phyloP scores from a whole-genome alignment of 345 rosid genomes.

The Tarenaya hassleriana region DNA sequence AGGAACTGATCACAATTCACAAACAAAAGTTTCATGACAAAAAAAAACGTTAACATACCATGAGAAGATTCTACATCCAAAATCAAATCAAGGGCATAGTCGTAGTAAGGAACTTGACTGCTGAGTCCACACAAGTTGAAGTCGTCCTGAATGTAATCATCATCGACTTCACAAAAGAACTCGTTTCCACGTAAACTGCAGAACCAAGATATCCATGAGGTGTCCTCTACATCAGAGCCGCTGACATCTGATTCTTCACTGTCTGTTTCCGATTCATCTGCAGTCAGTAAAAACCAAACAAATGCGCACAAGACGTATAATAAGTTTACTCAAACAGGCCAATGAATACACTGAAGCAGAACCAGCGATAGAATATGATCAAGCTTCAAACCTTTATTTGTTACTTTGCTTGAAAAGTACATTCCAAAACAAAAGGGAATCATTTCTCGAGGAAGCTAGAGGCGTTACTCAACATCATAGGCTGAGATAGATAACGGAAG shows the following conservation, averaged over 20 bases:
- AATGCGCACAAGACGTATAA: constrained; percentile 2
- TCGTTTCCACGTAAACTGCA: constrained; percentile 88
- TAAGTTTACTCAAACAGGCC: background rate
- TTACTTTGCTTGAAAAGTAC: too few relatives aligned
- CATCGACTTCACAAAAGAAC: constrained; percentile 97
- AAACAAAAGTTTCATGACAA: background rate
- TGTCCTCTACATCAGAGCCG: constrained; percentile 92
- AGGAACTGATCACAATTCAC: constrained; percentile 1
- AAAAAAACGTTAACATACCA: constrained; percentile 35
- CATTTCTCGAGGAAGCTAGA: background rate
- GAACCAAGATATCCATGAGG: constrained; percentile 94
- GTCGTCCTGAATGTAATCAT: constrained; percentile 92
- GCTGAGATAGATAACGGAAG: background rate
- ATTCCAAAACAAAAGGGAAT: too few relatives aligned
- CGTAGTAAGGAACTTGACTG: constrained; percentile 84
- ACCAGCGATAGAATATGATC: too few relatives aligned
- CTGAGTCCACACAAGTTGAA: constrained; percentile 91
- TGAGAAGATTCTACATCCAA: constrained; percentile 94
- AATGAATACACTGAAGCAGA: background rate
- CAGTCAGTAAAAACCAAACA: constrained; percentile 14
- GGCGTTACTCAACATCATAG: background rate
- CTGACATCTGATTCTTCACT: constrained; percentile 92
- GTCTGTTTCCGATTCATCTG: constrained; percentile 88
- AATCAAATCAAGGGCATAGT: constrained; percentile 90
- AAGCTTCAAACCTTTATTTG: too few relatives aligned